Percentiles rank a stretch among this genome's conserved stretches.
Conservation (phyloP, 2,329 filamentous ascomycete species). For the Chaetothyriales sp. region DNA sequence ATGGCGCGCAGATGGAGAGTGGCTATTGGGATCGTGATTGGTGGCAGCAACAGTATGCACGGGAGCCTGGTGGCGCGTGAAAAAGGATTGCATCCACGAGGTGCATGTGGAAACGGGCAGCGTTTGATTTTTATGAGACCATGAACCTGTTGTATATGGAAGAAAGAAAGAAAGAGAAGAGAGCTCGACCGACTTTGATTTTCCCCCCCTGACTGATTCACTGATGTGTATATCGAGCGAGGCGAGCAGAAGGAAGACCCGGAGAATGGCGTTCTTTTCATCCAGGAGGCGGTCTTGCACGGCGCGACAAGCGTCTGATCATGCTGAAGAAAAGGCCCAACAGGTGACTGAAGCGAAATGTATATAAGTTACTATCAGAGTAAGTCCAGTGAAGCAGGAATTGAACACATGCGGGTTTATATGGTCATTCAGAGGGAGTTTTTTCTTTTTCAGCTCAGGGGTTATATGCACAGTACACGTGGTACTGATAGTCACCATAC, state of each 20-base stretch:
- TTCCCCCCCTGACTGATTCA: not conserved
- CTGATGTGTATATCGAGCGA: not conserved
- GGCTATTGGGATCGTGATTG: slow-evolving; percentile 18
- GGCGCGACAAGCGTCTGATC: too few relatives aligned
- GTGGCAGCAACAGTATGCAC: slow-evolving; percentile 10
- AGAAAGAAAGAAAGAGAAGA: not conserved
- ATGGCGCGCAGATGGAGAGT: slow-evolving; percentile 8
- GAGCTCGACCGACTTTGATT: not conserved
- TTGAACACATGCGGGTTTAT: not conserved
- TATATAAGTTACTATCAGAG: not conserved
- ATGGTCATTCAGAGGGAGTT: not conserved
- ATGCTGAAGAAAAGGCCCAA: not conserved
- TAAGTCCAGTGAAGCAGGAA: not conserved
- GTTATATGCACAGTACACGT: too few relatives aligned
- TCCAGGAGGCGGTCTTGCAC: not conserved
- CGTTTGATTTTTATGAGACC: not conserved
- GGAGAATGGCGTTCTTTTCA: not conserved
- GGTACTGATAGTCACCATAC: too few relatives aligned
- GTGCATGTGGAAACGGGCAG: not conserved
- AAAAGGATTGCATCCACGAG: not conserved
- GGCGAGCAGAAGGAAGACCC: not conserved
- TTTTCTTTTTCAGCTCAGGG: too few relatives aligned
- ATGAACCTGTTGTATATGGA: not conserved
- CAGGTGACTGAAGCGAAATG: not conserved
- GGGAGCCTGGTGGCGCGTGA: not conserved